A percentile compares a stretch with the other conserved stretches of the same genome.
phyloP scores from a whole-genome alignment of 2,329 filamentous ascomycete species.

The Pseudogymnoascus sp. region DNA sequence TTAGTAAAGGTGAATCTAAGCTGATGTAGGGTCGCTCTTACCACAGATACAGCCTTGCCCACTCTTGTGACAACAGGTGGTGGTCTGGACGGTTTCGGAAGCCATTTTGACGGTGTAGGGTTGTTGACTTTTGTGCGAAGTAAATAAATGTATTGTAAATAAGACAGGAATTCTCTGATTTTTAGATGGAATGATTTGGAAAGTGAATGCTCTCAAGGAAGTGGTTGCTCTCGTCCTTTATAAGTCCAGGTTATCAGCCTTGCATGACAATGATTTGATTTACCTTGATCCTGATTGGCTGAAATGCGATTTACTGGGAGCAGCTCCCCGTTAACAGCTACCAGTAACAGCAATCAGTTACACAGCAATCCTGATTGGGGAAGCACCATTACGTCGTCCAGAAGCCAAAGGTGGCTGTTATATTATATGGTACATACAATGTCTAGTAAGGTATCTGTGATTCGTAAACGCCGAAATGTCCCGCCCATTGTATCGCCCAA shows the following conservation, averaged over 20 bases:
- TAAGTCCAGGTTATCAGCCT: conserved; percentile 5
- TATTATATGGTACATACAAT: conserved; percentile 9
- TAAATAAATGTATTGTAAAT: neutral
- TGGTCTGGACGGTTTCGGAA: conserved; percentile 24
- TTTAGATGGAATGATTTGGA: neutral
- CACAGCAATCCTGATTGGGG: neutral
- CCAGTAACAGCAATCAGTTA: neutral
- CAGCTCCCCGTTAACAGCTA: neutral
- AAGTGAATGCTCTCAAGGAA: neutral
- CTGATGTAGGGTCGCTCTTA: conserved; percentile 2
- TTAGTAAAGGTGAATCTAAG: conserved; percentile 7
- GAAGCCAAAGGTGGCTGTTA: neutral
- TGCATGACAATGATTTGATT: conserved; percentile 2
- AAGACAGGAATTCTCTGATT: neutral
- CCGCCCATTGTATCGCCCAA: neutral
- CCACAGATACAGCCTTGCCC: conserved; percentile 26
- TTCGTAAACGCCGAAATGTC: conserved; percentile 1
- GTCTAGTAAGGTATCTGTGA: conserved; percentile 5
- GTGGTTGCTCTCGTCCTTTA: conserved; percentile 6
- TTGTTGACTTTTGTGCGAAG: neutral
- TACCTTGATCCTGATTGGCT: neutral
- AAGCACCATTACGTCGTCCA: neutral
- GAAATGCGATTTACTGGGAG: neutral
- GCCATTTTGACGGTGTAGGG: neutral
- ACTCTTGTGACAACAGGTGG: conserved; percentile 28